These are phyloP conservation scores for Yarrowia hollandica DNA, from an alignment of 805 yeast genomes.

Conservation along the genomic window DNA sequence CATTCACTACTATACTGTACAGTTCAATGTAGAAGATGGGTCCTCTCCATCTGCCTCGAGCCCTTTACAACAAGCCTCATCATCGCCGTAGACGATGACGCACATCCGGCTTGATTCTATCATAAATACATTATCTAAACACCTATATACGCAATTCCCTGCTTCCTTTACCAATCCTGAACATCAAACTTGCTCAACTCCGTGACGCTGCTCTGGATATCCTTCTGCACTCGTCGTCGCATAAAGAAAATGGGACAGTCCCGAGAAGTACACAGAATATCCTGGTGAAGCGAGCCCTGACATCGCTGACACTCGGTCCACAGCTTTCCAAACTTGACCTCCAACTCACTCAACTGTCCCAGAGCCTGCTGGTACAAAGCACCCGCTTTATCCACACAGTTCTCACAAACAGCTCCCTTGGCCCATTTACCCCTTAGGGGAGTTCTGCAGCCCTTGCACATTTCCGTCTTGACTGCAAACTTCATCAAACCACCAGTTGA, in stretches of 20 bases:
- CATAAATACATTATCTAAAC: neutral
- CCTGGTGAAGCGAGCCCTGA: conserved; percentile 94
- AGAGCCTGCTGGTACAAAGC: conserved; percentile 79
- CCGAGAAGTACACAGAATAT: conserved; percentile 89
- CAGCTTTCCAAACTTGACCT: conserved; percentile 76
- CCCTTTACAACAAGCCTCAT: too few relatives aligned
- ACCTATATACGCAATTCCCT: too few relatives aligned
- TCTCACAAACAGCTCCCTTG: conserved; percentile 76
- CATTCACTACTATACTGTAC: too few relatives aligned
- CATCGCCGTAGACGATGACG: too few relatives aligned
- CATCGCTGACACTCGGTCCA: conserved; percentile 99
- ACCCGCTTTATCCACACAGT: conserved; percentile 73
- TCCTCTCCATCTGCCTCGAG: too few relatives aligned
- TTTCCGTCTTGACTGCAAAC: conserved; percentile 84
- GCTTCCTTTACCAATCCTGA: conserved; percentile 41
- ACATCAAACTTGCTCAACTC: conserved; percentile 69
- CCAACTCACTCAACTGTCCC: conserved; percentile 74
- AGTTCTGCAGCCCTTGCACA: conserved; percentile 84
- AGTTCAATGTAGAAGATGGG: too few relatives aligned
- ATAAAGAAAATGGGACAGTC: conserved; percentile 98
- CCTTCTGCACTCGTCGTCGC: conserved; percentile 86
- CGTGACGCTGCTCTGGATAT: conserved; percentile 54
- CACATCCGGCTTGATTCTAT: too few relatives aligned
- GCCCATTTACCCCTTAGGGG: conserved; percentile 58
- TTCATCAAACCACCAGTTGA: conserved; percentile 86